Conservation (phyloP, 2,329 filamentous ascomycete genomes). For the Ophiostoma tasmaniense region DNA sequence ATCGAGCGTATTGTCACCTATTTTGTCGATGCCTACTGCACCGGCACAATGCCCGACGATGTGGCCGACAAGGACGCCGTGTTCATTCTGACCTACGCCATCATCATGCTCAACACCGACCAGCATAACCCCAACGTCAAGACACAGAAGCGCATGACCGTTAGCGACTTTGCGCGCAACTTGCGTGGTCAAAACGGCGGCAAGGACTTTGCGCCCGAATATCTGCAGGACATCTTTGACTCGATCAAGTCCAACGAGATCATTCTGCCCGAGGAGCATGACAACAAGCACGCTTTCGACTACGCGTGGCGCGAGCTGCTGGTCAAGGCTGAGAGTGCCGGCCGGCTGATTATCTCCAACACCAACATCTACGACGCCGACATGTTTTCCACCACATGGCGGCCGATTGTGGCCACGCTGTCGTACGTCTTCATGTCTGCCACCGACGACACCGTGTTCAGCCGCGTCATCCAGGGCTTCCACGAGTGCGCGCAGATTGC, state of each 20-base stretch:
- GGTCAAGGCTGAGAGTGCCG: slow-evolving; percentile 69
- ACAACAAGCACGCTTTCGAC: slow-evolving; percentile 93
- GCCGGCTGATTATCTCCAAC: slow-evolving; percentile 67
- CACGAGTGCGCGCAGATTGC: slow-evolving; percentile 94
- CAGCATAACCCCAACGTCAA: slow-evolving; percentile 91
- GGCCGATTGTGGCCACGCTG: slow-evolving; percentile 83
- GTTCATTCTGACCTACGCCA: slow-evolving; percentile 87
- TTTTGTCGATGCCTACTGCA: slow-evolving; percentile 80
- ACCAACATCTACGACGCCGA: slow-evolving; percentile 95
- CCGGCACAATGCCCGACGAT: slow-evolving; percentile 58
- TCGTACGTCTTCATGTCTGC: slow-evolving; percentile 99
- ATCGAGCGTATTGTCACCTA: slow-evolving; percentile 87
- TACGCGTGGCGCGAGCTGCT: slow-evolving; percentile 95
- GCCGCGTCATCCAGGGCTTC: slow-evolving; percentile 86
- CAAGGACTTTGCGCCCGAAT: slow-evolving; percentile 74
- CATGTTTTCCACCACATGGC: slow-evolving; percentile 96
- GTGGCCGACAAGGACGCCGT: slow-evolving; percentile 81
- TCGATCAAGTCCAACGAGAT: slow-evolving; percentile 92
- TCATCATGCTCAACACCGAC: slow-evolving; percentile 96
- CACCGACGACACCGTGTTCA: slow-evolving; percentile 91
- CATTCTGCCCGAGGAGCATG: slow-evolving; percentile 92
- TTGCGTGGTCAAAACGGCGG: slow-evolving; percentile 83
- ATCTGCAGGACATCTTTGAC: slow-evolving; percentile 78
- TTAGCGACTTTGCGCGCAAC: slow-evolving; percentile 76
- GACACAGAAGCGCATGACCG: slow-evolving; percentile 70